Base-by-base conservation (phyloP, 139 green algal genomes). In the Coccomyxa sp. region DNA sequence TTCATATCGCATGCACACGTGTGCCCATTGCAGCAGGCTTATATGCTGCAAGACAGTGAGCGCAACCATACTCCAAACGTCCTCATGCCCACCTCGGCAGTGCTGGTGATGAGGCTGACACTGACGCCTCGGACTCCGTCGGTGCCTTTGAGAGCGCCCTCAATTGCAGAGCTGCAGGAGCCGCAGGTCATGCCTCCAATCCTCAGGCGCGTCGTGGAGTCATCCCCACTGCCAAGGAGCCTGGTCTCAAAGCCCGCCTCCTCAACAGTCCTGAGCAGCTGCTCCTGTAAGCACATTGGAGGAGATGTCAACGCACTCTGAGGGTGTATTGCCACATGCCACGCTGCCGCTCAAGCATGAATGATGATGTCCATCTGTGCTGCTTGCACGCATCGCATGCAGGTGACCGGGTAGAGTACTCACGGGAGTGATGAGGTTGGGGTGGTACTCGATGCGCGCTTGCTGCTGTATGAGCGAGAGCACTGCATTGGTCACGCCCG, bases 121-220 rank as follows among this genome's bases (percentile, higher is more conserved):
- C 9, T 18, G 1, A 34, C 69, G 12, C 35, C 24, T 0, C 10
- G 0, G 14, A 84, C 75, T 27, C 80, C 90, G 0, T 58, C 68
- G 8, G 83, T 50, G 12, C 36, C 79, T 22, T 40, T 39, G 71
- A 97, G 83, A 24, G 83, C 88, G 0, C 34, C n/a, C 81, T 98
- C 93, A n/a, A 98, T 86, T 6, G 82, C 81, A 36, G 50, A 54
- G 7, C 82, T 86, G 88, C 94, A 98, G 33, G 86, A 81, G 33
- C 82, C 84, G 80, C 94, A 97, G 0, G 88, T 94, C 92, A 97
- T 97, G 77, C 94, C 94, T 16, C 79, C 80, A 12, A 96, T 73
- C 31, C 36, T 39, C 76, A 94, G 74, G 12, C 76, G 75, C 14
- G 78, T 41, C 0, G 39, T 78, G 44, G 58, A 29, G 70, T 68